Base-by-base conservation (phyloP, 805 yeast genomes). In the Diddensiella transvaalensis region DNA sequence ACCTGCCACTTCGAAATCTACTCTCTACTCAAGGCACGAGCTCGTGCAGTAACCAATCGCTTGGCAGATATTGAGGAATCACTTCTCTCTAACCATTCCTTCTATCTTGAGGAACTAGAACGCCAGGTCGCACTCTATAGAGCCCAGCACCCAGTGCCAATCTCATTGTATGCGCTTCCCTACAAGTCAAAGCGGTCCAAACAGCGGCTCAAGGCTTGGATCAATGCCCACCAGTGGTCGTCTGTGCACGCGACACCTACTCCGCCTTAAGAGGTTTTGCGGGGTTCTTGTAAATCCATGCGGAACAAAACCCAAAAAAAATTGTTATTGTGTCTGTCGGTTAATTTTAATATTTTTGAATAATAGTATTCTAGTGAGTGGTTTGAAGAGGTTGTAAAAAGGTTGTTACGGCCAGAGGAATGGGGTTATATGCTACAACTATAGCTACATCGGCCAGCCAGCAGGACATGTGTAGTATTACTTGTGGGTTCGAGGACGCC, bases 401-500 rank as follows among this genome's bases (percentile, higher is more conserved):
- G 11, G 32, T 26, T 26, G 8, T 26, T 26, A 13, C 13, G 32
- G 11, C 32, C 8, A 26, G 8, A 26, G 32, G 8, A 26, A 26
- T 26, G 32, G 32, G 32, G 13, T 8, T 26, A 8, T 26, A 26
- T 26, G 32, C 32, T 18, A 35, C 38, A 6, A 35, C 38, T 10
- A 35, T 35, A 18, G 38, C 38, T 6, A 35, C 38, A n/a, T 35
- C 38, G 15, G 38, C 38, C 8, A 35, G 38, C 17, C 11, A 26
- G 32, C 15, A 17, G 8, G 38, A 35, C 15, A 10, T 6, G 17
- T 35, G 38, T 35, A 35, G 8, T 6, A 42, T 41, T 5, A 41
- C 44, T 6, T 41, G 44, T 26, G 44, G 44, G 37, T 41, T 41
- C 18, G 44, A 41, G 21, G 44, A 41, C 19, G 38, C 38, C 38